These are phyloP conservation scores for Cavenderia fasciculata DNA, from an alignment of 78 protist genomes.

Conservation along the genomic window DNA sequence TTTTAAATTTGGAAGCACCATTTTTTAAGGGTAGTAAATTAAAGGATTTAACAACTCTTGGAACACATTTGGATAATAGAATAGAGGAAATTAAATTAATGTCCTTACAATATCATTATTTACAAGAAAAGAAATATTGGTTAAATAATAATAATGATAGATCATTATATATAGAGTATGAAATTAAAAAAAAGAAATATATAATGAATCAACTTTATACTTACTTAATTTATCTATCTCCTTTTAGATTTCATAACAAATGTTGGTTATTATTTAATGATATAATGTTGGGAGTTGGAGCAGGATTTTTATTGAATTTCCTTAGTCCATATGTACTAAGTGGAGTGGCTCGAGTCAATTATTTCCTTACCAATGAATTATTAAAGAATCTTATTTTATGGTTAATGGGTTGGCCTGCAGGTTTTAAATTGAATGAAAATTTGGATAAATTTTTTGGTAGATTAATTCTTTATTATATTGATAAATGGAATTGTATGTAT, in stretches of 20 bases:
- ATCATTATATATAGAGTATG: conserved; percentile 61
- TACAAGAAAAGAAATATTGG: conserved; percentile 52
- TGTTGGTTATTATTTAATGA: conserved; percentile 55
- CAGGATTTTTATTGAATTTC: conserved; percentile 27
- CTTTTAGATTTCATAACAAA: conserved; percentile 27
- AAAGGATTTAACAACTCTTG: conserved; percentile 60
- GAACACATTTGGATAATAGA: conserved; percentile 33
- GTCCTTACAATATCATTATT: conserved; percentile 11
- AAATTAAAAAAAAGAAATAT: background rate
- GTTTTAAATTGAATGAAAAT: conserved; percentile 84
- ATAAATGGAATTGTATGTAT: conserved; percentile 60
- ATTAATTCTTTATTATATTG: conserved; percentile 41
- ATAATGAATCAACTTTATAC: background rate
- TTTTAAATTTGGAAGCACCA: conserved; percentile 47
- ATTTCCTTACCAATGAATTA: conserved; percentile 40
- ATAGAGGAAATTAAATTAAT: conserved; percentile 33
- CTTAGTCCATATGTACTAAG: conserved; percentile 21
- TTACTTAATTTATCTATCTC: background rate
- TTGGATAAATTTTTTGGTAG: conserved; percentile 80
- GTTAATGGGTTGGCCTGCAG: conserved; percentile 88
- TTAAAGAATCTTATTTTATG: conserved; percentile 54
- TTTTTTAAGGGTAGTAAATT: background rate
- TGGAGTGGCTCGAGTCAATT: conserved; percentile 6
- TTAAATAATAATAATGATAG: conserved; percentile 51
- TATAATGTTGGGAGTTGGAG: conserved; percentile 30